These are phyloP conservation scores for Cyamopsis tetragonoloba DNA, from an alignment of 306 rosid genomes.

Conservation along the genomic window DNA sequence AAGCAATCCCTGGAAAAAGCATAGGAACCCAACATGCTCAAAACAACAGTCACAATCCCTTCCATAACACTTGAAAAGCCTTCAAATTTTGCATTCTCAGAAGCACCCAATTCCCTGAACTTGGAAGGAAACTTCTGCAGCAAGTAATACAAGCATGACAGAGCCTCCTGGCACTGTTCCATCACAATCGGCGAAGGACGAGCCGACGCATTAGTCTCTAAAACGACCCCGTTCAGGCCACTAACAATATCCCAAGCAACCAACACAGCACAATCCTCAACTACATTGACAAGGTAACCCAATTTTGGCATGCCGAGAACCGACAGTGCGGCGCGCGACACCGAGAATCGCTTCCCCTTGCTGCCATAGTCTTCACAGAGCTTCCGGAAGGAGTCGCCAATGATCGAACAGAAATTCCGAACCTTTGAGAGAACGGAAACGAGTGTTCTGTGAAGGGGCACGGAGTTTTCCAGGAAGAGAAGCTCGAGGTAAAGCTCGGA, in stretches of 20 bases:
- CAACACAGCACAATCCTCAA: slow-evolving; percentile 61
- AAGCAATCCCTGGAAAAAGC: slow-evolving; percentile 82
- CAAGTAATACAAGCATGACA: slow-evolving; percentile 92
- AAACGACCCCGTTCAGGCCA: slow-evolving; percentile 50
- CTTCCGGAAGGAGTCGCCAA: slow-evolving; percentile 38
- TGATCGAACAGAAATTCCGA: slow-evolving; percentile 22
- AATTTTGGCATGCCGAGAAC: slow-evolving; percentile 76
- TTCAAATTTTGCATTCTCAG: neutral
- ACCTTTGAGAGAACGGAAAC: slow-evolving; percentile 58
- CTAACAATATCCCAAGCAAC: slow-evolving; percentile 52
- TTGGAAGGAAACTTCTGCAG: slow-evolving; percentile 69
- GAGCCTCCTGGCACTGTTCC: slow-evolving; percentile 96
- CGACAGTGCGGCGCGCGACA: slow-evolving; percentile 65
- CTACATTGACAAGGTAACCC: slow-evolving; percentile 56
- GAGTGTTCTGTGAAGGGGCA: slow-evolving; percentile 67
- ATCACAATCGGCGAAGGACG: slow-evolving; percentile 87
- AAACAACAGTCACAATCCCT: slow-evolving; percentile 45
- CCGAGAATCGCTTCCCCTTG: slow-evolving; percentile 51
- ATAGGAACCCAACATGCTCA: slow-evolving; percentile 55
- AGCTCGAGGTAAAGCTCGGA: slow-evolving; percentile 56
- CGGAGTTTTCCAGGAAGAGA: slow-evolving; percentile 67
- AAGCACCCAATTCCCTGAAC: slow-evolving; percentile 35
- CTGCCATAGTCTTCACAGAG: slow-evolving; percentile 43
- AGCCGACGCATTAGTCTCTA: slow-evolving; percentile 49
- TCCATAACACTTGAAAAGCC: slow-evolving; percentile 43